A percentile compares a stretch with the other conserved stretches of the same genome.
Conservation (phyloP, 352 stramenopile genomes). For the Pythium scleroteichum region DNA sequence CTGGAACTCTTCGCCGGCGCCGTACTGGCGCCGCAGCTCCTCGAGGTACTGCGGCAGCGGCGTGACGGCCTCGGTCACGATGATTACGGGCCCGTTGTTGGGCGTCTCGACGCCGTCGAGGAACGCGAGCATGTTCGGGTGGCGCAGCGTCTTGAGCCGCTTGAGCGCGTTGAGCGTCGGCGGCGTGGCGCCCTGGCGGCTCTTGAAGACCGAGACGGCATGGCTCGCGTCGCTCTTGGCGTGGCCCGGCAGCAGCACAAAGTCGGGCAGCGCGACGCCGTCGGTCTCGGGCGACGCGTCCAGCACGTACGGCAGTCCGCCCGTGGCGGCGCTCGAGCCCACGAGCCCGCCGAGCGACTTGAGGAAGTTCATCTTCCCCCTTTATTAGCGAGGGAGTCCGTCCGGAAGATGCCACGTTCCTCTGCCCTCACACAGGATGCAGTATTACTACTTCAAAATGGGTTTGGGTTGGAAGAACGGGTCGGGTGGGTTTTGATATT, state of each 20-base stretch:
- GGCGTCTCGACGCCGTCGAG: constrained; percentile 77
- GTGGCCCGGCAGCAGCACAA: constrained; percentile 84
- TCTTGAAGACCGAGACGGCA: constrained; percentile 93
- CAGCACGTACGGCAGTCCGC: constrained; percentile 73
- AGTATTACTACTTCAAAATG: constrained; percentile 6
- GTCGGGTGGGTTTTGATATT: constrained; percentile 3
- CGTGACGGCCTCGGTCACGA: constrained; percentile 94
- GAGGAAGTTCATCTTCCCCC: constrained; percentile 88
- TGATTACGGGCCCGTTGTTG: constrained; percentile 87
- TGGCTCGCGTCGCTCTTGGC: constrained; percentile 78
- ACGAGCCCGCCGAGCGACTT: constrained; percentile 83
- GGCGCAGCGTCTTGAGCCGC: constrained; percentile 92
- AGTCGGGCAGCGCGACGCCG: constrained; percentile 63
- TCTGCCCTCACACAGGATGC: too few relatives aligned
- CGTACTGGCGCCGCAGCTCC: constrained; percentile 61
- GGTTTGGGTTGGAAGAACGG: background rate
- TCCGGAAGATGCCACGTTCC: constrained; percentile 1
- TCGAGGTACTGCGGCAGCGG: constrained; percentile 90
- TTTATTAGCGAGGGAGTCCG: too few relatives aligned
- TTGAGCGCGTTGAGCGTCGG: constrained; percentile 91
- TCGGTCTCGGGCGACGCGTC: constrained; percentile 24
- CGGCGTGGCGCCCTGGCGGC: constrained; percentile 67
- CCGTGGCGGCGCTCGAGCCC: constrained; percentile 56
- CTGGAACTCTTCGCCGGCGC: constrained; percentile 57
- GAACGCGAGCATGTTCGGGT: constrained; percentile 93